Base-by-base conservation (phyloP, 1,284 basidiomycete species). In the Mycosarcoma maydis region DNA sequence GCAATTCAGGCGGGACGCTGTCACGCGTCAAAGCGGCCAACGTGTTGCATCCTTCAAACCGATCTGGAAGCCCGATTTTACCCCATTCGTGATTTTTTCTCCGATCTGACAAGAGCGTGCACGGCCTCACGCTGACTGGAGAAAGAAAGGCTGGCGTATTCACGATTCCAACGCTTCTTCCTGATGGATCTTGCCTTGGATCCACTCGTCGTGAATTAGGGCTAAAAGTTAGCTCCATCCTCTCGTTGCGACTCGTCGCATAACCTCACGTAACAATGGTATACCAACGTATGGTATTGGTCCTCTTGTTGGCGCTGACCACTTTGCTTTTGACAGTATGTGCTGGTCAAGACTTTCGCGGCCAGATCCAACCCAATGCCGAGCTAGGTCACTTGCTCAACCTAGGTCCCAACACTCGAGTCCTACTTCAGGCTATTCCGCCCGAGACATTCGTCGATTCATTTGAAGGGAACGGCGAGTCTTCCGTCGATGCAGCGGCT, bases 311-410 rank as follows among this genome's bases (percentile, higher is more conserved):
- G 45, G 54, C 50, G 32, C 37, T 56, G 44, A 20, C 44, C 36
- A 49, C 50, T 20, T 33, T 65, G 17, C 22, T 53, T 13, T 50
- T 41, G 16, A 26, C 40, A 1, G 49, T 34, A 2, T 41, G 27
- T 13, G 60, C 60, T 11, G 44, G 59, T 19, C 55, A 62, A 44
- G 69, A 67, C 53, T 46, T 74, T 11, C 57, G 72, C n/a, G 68
- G 68, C 14, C 72, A 74, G 51, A 54, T 74, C 26, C 56, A 62
- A 22, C 55, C 68, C 19, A 66, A 66, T 30, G 68, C 59, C 7
- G 61, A 64, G 29, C 56, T 74, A 1, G 33, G 32, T n/a, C 54
- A 74, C 24, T 14, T 71, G 44, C 26, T 61, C 26, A 59, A 64
- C 20, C 65, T 74, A 16, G 61, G 61, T 1, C 62, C 67, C 45